Conservation (phyloP, 345 rosid species). For the Gossypium thurberi region DNA sequence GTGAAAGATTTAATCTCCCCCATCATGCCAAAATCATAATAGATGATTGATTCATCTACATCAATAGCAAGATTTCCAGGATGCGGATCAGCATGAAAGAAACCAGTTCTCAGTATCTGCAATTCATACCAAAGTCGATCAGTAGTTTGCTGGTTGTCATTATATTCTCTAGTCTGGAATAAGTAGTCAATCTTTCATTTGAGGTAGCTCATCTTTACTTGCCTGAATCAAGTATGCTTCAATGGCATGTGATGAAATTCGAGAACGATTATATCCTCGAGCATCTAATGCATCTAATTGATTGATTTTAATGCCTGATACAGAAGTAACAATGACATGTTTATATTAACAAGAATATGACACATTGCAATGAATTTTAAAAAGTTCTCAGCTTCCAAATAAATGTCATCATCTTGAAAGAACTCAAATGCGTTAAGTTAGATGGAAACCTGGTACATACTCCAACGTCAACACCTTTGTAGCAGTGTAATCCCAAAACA, state of each 20-base stretch:
- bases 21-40: conserved; percentile 99
- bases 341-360: background rate
- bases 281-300: conserved; percentile 50
- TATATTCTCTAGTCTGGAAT: background rate
- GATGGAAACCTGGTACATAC: conserved; percentile 79
- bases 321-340: background rate
- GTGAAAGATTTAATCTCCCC: conserved; percentile 94
- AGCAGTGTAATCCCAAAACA: conserved; percentile 91
- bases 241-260: conserved; percentile 75
- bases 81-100: conserved; percentile 98
- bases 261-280: conserved; percentile 56
- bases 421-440: conserved; percentile 17
- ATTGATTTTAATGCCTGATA: conserved; percentile 81
- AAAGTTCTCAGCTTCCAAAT: background rate
- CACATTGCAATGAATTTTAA: background rate
- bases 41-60: conserved; percentile 70
- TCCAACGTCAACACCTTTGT: conserved; percentile 90
- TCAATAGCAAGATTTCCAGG: conserved; percentile 97
- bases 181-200: background rate
- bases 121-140: background rate
- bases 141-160: conserved; percentile 7
- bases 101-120: conserved; percentile 87
- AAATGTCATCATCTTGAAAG: conserved; percentile 2
- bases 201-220: conserved; percentile 7
- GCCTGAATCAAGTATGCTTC: conserved; percentile 98